phyloP scores from a whole-genome alignment of 176 grass and related monocot genomes.

The Ensete ventricosum region DNA sequence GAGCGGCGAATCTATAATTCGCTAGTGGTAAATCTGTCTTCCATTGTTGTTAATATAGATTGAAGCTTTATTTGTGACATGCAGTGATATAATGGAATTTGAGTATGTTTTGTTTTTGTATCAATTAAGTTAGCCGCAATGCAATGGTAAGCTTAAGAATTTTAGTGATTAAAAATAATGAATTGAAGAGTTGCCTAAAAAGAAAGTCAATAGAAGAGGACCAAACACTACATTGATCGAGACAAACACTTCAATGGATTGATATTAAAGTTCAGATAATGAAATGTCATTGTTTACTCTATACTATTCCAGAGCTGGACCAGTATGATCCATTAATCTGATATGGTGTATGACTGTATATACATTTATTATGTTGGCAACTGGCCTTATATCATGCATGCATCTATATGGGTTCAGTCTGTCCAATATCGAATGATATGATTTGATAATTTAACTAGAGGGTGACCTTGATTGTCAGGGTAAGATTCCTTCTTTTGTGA shows the following conservation, averaged over 20 bases:
- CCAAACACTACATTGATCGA: background rate
- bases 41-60: background rate
- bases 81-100: background rate
- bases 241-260: background rate
- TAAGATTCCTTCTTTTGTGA: too few relatives aligned
- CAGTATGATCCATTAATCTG: background rate
- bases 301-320: too few relatives aligned
- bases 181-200: too few relatives aligned
- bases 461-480: too few relatives aligned
- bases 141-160: background rate
- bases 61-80: background rate
- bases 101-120: background rate
- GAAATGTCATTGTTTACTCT: too few relatives aligned
- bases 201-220: background rate
- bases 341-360: background rate
- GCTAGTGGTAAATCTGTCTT: constrained; percentile 50
- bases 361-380: too few relatives aligned
- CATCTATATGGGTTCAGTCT: too few relatives aligned
- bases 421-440: too few relatives aligned
- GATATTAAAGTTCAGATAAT: background rate
- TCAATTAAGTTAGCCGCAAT: background rate
- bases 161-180: background rate
- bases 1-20: constrained; percentile 81
- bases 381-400: too few relatives aligned
- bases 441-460: too few relatives aligned